Percentiles rank a stretch among this genome's conserved stretches.
Conservation (phyloP, 768 basidiomycete species). For the Clathrus columnatus region DNA sequence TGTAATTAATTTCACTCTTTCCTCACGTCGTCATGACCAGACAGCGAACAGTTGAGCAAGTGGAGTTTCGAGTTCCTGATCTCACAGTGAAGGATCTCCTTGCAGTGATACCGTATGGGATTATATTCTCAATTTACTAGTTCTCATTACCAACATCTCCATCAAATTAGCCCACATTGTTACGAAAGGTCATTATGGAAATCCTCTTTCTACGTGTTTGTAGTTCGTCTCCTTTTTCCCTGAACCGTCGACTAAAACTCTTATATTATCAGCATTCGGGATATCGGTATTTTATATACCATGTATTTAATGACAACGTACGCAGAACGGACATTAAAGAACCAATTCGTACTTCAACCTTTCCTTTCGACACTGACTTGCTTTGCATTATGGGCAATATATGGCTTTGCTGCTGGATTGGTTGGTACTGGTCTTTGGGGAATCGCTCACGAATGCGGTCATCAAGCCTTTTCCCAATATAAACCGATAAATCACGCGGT, state of each 20-base stretch:
- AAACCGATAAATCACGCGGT: conserved; percentile 87
- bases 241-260: background rate
- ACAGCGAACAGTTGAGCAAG: no score
- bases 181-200: conserved; percentile 79
- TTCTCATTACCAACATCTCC: no score
- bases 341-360: conserved; percentile 49
- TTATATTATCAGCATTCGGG: conserved; percentile 49
- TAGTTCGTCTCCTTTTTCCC: conserved; percentile 14
- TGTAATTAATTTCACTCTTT: no score
- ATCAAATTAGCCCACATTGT: conserved; percentile 66
- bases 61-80: conserved; percentile 46
- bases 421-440: conserved; percentile 93
- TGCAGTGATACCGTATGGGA: conserved; percentile 74
- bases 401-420: conserved; percentile 75
- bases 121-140: no score
- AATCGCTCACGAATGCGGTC: conserved; percentile 90
- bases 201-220: conserved; percentile 73
- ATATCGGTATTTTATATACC: conserved; percentile 56
- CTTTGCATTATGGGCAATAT: conserved; percentile 68
- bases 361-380: conserved; percentile 52
- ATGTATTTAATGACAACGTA: conserved; percentile 63
- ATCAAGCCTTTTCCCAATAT: conserved; percentile 91
- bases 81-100: conserved; percentile 83
- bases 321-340: conserved; percentile 49
- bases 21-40: no score